phyloP scores from a whole-genome alignment of 129 eudicot genomes.

The Saussurea involucrata region DNA sequence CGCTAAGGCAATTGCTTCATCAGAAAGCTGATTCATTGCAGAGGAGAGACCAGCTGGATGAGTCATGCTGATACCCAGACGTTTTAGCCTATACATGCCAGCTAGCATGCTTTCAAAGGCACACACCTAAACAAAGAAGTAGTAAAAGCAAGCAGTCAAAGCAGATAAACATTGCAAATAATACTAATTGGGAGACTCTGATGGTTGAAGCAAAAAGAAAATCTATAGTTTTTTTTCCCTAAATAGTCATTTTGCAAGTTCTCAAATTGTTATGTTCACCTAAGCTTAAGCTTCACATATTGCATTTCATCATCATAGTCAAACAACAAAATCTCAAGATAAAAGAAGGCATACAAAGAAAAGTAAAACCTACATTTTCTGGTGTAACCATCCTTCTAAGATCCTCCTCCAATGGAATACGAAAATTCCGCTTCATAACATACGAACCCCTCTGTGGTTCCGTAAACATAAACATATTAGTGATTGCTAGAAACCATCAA shows the following conservation, averaged over 20 bases:
- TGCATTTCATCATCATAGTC: not conserved
- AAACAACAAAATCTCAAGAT: not conserved
- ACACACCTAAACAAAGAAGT: conserved; percentile 55
- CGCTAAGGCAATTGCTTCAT: conserved; percentile 94
- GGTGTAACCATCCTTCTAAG: conserved; percentile 94
- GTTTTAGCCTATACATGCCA: conserved; percentile 83
- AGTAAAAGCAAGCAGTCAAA: not conserved
- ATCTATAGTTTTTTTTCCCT: not conserved
- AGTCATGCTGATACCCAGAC: conserved; percentile 88
- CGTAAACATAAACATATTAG: not conserved
- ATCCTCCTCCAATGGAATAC: conserved; percentile 89
- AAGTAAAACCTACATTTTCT: conserved; percentile 69
- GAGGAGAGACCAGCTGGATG: conserved; percentile 76
- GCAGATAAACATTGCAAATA: not conserved
- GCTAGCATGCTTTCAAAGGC: conserved; percentile 97
- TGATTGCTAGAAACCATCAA: conserved; percentile 4
- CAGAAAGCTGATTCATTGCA: conserved; percentile 98
- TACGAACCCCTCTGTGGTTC: conserved; percentile 70
- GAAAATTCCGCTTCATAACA: conserved; percentile 78
- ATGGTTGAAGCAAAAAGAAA: not conserved
- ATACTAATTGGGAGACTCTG: too few relatives aligned
- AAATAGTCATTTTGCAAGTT: not conserved
- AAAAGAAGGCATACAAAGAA: not conserved
- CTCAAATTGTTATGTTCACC: not conserved
- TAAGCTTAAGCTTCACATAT: not conserved